phyloP scores from a whole-genome alignment of 768 basidiomycete species.

The Phanerochaete carnosa region DNA sequence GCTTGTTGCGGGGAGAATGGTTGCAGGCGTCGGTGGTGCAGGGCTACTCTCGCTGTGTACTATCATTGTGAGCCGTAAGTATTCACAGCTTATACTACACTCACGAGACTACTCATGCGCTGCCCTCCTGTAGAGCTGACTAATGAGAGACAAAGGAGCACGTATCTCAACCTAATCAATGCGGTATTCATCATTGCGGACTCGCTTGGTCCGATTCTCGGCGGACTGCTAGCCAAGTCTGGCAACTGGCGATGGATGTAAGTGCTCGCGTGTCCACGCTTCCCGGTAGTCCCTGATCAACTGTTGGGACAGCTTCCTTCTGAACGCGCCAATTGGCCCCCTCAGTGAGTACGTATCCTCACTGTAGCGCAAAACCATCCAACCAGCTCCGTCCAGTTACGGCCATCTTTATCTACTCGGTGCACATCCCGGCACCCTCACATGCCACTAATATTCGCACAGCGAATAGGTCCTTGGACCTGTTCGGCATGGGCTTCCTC shows the following conservation, averaged over 20 bases:
- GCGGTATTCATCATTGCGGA: constrained; percentile 16
- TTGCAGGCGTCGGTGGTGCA: constrained; percentile 15
- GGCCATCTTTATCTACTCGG: constrained; percentile 12
- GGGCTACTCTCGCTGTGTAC: constrained; percentile 14
- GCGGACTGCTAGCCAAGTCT: constrained; percentile 12
- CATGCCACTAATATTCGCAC: not conserved
- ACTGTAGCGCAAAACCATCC: not conserved
- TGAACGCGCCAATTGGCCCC: constrained; percentile 15
- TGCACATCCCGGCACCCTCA: constrained; percentile 10
- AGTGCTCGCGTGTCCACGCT: not conserved
- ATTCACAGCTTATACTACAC: not conserved
- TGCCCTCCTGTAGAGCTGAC: constrained; percentile 12
- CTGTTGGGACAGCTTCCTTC: constrained; percentile 6
- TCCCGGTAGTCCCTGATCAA: not conserved
- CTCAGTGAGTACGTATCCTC: constrained; percentile 1
- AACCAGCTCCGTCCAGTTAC: constrained; percentile 3
- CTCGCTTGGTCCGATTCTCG: constrained; percentile 14
- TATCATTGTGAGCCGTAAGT: constrained; percentile 16
- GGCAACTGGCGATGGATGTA: constrained; percentile 18
- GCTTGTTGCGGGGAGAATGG: constrained; percentile 13
- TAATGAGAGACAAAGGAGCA: constrained; percentile 12
- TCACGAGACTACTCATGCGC: not conserved
- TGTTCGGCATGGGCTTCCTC: constrained; percentile 13
- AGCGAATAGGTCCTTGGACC: constrained; percentile 7
- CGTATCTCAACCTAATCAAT: constrained; percentile 16